Evolutionary conservation across 164 flowering plant genomes (phyloP).

Genomic region (Chloranthus sessilifolius): DNA sequence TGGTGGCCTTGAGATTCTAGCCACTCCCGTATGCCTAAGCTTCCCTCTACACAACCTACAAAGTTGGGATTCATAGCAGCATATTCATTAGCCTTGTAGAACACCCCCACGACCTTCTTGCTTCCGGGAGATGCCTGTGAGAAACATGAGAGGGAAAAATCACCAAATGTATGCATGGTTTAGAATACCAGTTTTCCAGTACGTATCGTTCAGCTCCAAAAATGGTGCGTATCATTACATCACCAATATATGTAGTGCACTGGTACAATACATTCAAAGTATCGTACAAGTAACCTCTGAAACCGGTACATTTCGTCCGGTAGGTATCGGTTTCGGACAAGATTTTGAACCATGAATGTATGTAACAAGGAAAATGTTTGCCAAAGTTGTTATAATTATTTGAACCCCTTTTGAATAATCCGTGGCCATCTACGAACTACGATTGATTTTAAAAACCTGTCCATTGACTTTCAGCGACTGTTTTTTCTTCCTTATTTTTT

Average conservation of each 20-base stretch:
- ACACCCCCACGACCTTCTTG: constrained; percentile 95
- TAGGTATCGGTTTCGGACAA: too few relatives aligned
- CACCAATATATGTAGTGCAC: background rate
- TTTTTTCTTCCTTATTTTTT: too few relatives aligned
- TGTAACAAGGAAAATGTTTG: too few relatives aligned
- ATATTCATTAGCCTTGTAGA: constrained; percentile 92
- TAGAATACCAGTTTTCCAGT: too few relatives aligned
- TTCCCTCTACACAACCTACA: constrained; percentile 75
- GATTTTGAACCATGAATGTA: too few relatives aligned
- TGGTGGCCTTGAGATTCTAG: constrained; percentile 95
- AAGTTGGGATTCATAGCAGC: constrained; percentile 84
- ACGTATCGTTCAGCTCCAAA: too few relatives aligned
- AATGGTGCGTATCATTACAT: background rate
- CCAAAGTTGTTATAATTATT: too few relatives aligned
- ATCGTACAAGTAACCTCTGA: background rate
- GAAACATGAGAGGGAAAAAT: background rate
- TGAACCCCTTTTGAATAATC: too few relatives aligned
- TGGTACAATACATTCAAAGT: too few relatives aligned
- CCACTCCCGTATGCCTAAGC: constrained; percentile 85
- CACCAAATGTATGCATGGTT: background rate
- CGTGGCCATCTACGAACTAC: too few relatives aligned
- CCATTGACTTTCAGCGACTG: too few relatives aligned
- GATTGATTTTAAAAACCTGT: too few relatives aligned
- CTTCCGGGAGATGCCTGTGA: constrained; percentile 71
- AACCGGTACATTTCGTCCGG: background rate